A percentile compares a stretch with the other conserved stretches of the same genome.
Evolutionary conservation across 164 flowering plant species (phyloP).

Genomic region (Aristolochia contorta): DNA sequence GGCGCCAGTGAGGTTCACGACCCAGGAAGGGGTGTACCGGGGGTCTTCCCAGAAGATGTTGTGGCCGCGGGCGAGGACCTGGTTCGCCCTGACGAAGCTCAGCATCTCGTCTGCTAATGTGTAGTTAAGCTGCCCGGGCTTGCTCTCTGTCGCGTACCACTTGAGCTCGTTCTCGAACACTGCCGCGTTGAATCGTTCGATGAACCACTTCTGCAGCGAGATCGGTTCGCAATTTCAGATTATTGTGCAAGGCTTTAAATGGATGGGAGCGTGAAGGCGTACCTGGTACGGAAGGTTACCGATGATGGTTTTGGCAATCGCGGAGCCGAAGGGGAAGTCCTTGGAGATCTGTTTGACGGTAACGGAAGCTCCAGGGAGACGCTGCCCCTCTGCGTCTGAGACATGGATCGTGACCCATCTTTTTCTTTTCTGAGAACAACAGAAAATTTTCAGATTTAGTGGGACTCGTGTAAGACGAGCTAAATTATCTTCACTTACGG

Average conservation of each 20-base stretch:
- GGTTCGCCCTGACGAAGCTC: conserved; percentile 54
- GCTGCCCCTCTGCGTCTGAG: conserved; percentile 40
- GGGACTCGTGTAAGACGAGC: background rate
- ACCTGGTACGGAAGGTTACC: conserved; percentile 79
- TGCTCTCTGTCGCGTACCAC: conserved; percentile 78
- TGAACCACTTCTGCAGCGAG: conserved; percentile 65
- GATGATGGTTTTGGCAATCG: conserved; percentile 69
- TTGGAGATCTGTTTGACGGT: conserved; percentile 51
- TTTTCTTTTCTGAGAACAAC: conserved; percentile 47
- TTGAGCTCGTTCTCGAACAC: conserved; percentile 94
- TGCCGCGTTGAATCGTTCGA: conserved; percentile 76
- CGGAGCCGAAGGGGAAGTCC: conserved; percentile 91
- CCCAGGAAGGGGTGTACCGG: conserved; percentile 66
- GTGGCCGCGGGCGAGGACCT: conserved; percentile 64
- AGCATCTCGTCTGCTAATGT: conserved; percentile 65
- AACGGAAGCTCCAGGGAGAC: conserved; percentile 55
- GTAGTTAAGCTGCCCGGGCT: conserved; percentile 63
- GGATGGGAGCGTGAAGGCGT: background rate
- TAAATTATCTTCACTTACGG: conserved; percentile 18
- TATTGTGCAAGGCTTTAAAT: too few relatives aligned
- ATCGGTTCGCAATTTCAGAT: background rate
- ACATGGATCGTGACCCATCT: conserved; percentile 65
- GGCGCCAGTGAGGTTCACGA: conserved; percentile 44
- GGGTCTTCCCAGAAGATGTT: conserved; percentile 98
- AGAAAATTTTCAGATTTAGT: background rate